Evolutionary conservation across 345 rosid genomes (phyloP), one percentile per base, ranked within the genome.

Genomic region (Populus nigra): DNA sequence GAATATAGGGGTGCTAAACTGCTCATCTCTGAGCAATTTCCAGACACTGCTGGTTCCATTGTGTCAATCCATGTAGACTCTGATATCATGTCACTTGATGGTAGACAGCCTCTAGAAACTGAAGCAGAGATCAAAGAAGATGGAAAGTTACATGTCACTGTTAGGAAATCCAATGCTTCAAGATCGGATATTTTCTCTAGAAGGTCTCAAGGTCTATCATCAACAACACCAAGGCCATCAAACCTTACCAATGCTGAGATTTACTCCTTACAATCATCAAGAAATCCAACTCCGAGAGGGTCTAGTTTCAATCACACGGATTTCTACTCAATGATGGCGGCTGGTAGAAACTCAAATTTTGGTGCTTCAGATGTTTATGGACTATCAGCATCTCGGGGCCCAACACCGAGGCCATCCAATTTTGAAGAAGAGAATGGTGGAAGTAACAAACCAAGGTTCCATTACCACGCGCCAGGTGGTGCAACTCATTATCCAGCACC

Each of bases 221-320:
- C 89, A 72, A 84, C 90, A 75, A 95, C 99, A 1, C 99, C 97
- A 0, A 80, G 99, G 1, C 95, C 98, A 1, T 93, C 99, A 1
- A 92, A 96, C 75, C 92, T 96, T 0, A 91, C 98, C 7, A 97
- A 96, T 45, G 98, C 95, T 0, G 99, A 96, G 88, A 93, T 96
- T 68, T 96, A 96, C 75, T 92, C 97, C 36, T 76, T 96, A 35
- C 93, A 88, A 74, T 96, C 99, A 2, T 91, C 96, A 0, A 77
- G 94, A 67, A 89, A 90, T 65, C 92, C 87, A 27, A 96, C 98
- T 4, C 99, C 99, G 0, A 82, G 99, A 77, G 98, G 95, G 1
- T 96, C 98, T 23, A 96, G 92, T 81, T 96, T 96, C 49, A 96
- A 96, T 72, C 86, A 96, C 33, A 87, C 97, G 0, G 98, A 96